Conservation (phyloP, 768 basidiomycete species). For the Heimioporus sp. region DNA sequence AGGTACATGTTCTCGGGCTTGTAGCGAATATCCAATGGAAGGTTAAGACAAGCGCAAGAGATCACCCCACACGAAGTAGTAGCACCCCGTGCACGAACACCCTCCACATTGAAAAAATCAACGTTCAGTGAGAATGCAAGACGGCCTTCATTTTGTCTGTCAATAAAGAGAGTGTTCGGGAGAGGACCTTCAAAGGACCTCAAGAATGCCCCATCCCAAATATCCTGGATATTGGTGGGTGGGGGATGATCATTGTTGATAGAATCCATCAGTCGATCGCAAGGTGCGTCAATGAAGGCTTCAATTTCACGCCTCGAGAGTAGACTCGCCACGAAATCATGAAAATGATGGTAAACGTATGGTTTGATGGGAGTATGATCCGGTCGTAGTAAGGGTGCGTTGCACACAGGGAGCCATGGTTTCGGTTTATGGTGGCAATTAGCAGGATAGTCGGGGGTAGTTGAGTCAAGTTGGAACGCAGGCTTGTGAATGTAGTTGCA, state of each 20-base stretch:
- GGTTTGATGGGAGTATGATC: not conserved
- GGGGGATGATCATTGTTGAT: not conserved
- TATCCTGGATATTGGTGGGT: not conserved
- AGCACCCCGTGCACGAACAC: not conserved
- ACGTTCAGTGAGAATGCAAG: not conserved
- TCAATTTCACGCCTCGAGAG: constrained; percentile 1
- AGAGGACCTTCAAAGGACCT: not conserved
- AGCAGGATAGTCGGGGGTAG: not conserved
- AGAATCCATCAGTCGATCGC: not conserved
- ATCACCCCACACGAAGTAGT: not conserved
- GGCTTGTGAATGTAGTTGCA: not conserved
- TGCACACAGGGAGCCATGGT: not conserved
- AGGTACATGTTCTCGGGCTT: constrained; percentile 18
- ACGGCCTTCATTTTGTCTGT: not conserved
- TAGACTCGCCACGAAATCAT: not conserved
- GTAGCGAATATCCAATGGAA: not conserved
- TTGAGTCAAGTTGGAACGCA: not conserved
- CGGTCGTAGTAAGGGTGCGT: not conserved
- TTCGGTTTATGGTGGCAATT: not conserved
- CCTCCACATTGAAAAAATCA: constrained; percentile 2
- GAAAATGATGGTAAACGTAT: constrained; percentile 7
- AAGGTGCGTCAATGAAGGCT: not conserved
- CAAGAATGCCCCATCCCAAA: not conserved
- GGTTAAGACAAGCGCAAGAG: not conserved
- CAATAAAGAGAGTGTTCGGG: not conserved